Percentiles rank a stretch among this genome's conserved stretches.
Evolutionary conservation across 805 yeast species (phyloP).

Genomic region (Isabelozyma pseudorhagii): DNA sequence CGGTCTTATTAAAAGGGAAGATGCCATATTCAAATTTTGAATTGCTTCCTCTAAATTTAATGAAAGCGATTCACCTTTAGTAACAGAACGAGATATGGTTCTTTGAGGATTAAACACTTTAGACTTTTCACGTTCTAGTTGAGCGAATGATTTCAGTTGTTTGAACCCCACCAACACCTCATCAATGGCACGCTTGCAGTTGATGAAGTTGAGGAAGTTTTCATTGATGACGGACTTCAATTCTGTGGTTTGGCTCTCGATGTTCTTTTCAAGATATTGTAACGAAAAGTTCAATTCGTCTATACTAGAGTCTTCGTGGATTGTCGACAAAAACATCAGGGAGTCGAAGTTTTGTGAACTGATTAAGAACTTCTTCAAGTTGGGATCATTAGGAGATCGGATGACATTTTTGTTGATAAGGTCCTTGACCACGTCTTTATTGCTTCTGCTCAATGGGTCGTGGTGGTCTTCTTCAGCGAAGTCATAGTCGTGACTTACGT

Average conservation of each 20-base stretch:
- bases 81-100: constrained; percentile 4
- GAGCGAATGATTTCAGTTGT: constrained; percentile 30
- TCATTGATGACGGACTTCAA: constrained; percentile 35
- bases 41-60: constrained; percentile 37
- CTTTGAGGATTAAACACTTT: constrained; percentile 36
- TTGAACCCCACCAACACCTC: constrained; percentile 32
- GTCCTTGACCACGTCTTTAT: constrained; percentile 23
- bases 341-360: constrained; percentile 35
- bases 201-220: constrained; percentile 32
- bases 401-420: constrained; percentile 23
- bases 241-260: constrained; percentile 32
- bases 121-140: constrained; percentile 29
- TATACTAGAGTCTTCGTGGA: constrained; percentile 36
- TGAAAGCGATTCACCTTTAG: constrained; percentile 21
- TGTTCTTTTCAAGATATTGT: constrained; percentile 28
- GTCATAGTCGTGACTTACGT: constrained; percentile 4
- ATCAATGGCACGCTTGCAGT: constrained; percentile 39
- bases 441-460: constrained; percentile 33
- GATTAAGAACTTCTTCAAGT: constrained; percentile 28
- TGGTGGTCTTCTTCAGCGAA: constrained; percentile 19
- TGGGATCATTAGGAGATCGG: constrained; percentile 25
- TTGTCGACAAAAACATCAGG: constrained; percentile 30
- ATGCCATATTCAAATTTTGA: constrained; percentile 34
- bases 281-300: constrained; percentile 29
- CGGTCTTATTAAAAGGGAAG: constrained; percentile 39